Conservation (phyloP, 2,329 filamentous ascomycete species). For the Cadophora gregata region DNA sequence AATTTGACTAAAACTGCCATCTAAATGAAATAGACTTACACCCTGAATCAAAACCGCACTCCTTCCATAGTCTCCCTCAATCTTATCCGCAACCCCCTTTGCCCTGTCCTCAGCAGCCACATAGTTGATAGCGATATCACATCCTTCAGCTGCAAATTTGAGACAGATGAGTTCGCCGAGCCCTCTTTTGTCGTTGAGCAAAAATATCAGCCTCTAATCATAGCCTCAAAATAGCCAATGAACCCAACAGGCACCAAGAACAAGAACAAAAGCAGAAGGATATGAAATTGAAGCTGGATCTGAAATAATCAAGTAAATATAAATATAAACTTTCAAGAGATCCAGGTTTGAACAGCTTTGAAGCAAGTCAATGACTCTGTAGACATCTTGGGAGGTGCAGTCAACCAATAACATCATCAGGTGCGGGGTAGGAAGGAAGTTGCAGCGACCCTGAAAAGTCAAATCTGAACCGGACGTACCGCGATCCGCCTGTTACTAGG, state of each 20-base stretch:
- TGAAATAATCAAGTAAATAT: too few relatives aligned
- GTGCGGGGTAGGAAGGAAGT: background rate
- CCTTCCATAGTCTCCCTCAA: slow-evolving; percentile 56
- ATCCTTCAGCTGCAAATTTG: slow-evolving; percentile 67
- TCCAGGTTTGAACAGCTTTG: too few relatives aligned
- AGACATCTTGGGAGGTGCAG: background rate
- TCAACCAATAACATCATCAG: background rate
- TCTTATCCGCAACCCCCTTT: slow-evolving; percentile 55
- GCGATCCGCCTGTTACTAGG: slow-evolving; percentile 67
- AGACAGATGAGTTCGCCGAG: slow-evolving; percentile 64
- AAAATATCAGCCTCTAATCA: background rate
- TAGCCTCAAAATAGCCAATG: background rate
- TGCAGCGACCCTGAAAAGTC: background rate
- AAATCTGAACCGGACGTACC: slow-evolving; percentile 51
- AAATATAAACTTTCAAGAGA: too few relatives aligned
- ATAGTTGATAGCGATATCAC: slow-evolving; percentile 71
- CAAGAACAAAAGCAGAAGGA: too few relatives aligned
- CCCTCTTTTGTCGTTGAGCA: slow-evolving; percentile 52
- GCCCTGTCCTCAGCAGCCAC: slow-evolving; percentile 61
- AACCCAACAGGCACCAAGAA: too few relatives aligned
- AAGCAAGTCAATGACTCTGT: background rate
- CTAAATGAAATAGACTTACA: slow-evolving; percentile 47
- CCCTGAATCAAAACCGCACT: slow-evolving; percentile 62
- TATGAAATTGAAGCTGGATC: too few relatives aligned
- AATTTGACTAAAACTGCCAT: background rate